phyloP scores from a whole-genome alignment of 768 basidiomycete genomes.

The Vararia minispora region DNA sequence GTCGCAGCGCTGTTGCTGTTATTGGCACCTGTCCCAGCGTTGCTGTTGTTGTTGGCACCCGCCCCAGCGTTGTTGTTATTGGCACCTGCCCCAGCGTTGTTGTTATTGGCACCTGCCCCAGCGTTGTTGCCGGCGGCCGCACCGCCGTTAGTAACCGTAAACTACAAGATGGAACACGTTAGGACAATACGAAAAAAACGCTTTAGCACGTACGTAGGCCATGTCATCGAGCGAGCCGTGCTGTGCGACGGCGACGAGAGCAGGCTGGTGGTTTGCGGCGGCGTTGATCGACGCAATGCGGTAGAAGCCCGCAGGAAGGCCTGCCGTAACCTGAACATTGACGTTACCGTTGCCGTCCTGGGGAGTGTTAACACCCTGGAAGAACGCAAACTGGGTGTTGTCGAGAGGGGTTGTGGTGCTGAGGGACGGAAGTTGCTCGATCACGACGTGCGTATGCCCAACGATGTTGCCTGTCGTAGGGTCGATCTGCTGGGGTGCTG shows the following conservation, averaged over 20 bases:
- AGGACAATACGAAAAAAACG: not conserved
- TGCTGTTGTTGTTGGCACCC: slow-evolving; percentile 1
- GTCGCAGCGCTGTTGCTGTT: not conserved
- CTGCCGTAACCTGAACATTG: slow-evolving; percentile 26
- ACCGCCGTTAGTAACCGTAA: slow-evolving; percentile 12
- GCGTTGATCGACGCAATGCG: slow-evolving; percentile 30
- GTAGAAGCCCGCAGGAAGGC: slow-evolving; percentile 34
- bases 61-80: slow-evolving; percentile 5
- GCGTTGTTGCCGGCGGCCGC: not conserved
- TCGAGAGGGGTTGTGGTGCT: slow-evolving; percentile 37
- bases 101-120: slow-evolving; percentile 7
- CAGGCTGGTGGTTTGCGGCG: slow-evolving; percentile 34
- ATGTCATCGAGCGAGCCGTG: slow-evolving; percentile 30
- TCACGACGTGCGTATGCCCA: slow-evolving; percentile 55
- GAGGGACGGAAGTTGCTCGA: slow-evolving; percentile 39
- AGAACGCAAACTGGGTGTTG: slow-evolving; percentile 45
- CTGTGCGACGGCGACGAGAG: slow-evolving; percentile 29
- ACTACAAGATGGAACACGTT: slow-evolving; percentile 1
- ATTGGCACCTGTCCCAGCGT: not conserved
- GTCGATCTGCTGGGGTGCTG: slow-evolving; percentile 43
- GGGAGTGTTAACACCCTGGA: slow-evolving; percentile 39
- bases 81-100: slow-evolving; percentile 7
- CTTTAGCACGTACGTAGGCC: slow-evolving; percentile 23
- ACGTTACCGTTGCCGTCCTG: slow-evolving; percentile 33
- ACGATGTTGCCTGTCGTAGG: slow-evolving; percentile 33